Percentiles rank a stretch among this genome's conserved stretches.
phyloP scores from a whole-genome alignment of 805 yeast species.

The Kodamaea sagamina region DNA sequence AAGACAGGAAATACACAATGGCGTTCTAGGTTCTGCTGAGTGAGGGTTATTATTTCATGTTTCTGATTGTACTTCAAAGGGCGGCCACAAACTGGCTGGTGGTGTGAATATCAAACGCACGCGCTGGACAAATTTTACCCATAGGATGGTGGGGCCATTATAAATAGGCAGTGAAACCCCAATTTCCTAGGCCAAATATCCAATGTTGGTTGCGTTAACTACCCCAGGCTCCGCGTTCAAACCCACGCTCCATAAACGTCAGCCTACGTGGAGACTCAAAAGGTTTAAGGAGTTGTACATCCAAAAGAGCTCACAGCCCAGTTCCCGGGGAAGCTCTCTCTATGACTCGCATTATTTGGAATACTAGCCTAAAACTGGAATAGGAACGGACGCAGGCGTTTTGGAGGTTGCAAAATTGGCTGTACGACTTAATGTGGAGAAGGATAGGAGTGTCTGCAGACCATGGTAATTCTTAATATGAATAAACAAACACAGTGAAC shows the following conservation, averaged over 20 bases:
- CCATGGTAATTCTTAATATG: too few species aligned
- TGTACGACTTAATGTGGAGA: too few species aligned
- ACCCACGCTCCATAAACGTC: constrained; percentile 3
- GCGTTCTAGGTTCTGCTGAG: too few species aligned
- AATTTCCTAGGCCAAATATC: not conserved
- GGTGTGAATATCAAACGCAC: not conserved
- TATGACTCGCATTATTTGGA: not conserved
- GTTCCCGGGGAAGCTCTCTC: not conserved
- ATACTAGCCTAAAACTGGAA: too few species aligned
- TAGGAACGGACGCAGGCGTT: too few species aligned
- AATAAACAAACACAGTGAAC: too few species aligned
- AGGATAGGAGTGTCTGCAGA: too few species aligned
- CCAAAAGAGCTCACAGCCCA: not conserved
- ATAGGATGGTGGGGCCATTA: not conserved
- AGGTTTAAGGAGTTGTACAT: constrained; percentile 7
- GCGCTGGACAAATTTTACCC: too few species aligned
- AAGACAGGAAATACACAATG: not conserved
- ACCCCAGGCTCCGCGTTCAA: constrained; percentile 8
- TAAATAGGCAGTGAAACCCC: not conserved
- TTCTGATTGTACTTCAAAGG: not conserved
- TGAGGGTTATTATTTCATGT: too few species aligned
- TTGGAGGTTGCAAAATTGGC: too few species aligned
- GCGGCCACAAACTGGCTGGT: not conserved
- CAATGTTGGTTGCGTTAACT: constrained; percentile 8
- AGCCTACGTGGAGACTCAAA: constrained; percentile 7